phyloP scores from a whole-genome alignment of 768 basidiomycete species.

The Boletus edulis region DNA sequence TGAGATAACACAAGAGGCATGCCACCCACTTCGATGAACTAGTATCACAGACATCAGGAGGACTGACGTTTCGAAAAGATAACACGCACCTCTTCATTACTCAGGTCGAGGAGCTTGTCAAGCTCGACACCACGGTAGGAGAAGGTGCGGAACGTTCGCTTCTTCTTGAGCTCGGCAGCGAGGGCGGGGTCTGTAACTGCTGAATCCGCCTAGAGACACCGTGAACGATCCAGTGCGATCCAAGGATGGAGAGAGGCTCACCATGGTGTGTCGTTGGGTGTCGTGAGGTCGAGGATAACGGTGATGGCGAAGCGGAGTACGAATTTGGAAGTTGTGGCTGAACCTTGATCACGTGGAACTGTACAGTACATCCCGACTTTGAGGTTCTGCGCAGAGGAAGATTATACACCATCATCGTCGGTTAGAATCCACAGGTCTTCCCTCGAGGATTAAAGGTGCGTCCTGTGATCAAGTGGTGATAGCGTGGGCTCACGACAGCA shows the following conservation, averaged over 20 bases:
- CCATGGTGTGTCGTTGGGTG: slow-evolving; percentile 34
- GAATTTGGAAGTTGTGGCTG: slow-evolving; percentile 43
- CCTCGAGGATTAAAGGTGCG: slow-evolving; percentile 80
- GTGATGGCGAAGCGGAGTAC: slow-evolving; percentile 19
- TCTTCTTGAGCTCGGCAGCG: slow-evolving; percentile 98
- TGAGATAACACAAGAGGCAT: slow-evolving; percentile 6
- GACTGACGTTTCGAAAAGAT: neutral
- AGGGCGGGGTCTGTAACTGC: slow-evolving; percentile 85
- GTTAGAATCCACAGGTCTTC: slow-evolving; percentile 96
- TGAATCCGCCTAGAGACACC: slow-evolving; percentile 63
- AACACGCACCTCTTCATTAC: slow-evolving; percentile 83
- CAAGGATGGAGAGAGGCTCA: slow-evolving; percentile 4
- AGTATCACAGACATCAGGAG: neutral
- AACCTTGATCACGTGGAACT: slow-evolving; percentile 50
- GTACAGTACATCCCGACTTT: slow-evolving; percentile 46
- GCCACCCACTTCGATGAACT: slow-evolving; percentile 77
- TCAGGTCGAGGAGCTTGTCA: slow-evolving; percentile 95
- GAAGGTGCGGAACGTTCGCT: slow-evolving; percentile 98
- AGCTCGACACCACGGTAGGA: slow-evolving; percentile 98
- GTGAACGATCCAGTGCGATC: neutral
- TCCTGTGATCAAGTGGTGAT: neutral
- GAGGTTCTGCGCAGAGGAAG: neutral
- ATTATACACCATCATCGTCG: slow-evolving; percentile 44
- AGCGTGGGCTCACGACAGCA: slow-evolving; percentile 6
- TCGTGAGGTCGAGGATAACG: slow-evolving; percentile 28